Percentiles rank a stretch among this genome's conserved stretches.
These are phyloP conservation scores for Rhizomucor miehei DNA, from an alignment of 371 early-diverging fungal genomes.

Conservation along the genomic window DNA sequence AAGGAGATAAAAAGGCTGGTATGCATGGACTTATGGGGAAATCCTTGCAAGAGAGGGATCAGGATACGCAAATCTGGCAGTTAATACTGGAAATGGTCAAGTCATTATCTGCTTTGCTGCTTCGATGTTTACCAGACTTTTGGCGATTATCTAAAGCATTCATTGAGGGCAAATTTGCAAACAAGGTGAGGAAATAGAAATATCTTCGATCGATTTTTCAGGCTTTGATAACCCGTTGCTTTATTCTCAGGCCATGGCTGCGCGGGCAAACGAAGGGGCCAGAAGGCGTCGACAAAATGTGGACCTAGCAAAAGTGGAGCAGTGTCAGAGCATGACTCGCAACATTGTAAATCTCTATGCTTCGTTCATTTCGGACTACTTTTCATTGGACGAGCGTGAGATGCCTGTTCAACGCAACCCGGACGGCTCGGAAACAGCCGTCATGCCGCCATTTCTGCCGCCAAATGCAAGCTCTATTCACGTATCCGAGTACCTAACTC, in stretches of 20 bases:
- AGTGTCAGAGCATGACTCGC: slow-evolving; percentile 77
- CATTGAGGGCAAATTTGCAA: slow-evolving; percentile 79
- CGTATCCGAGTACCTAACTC: slow-evolving; percentile 54
- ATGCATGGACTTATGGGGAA: not conserved
- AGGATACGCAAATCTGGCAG: slow-evolving; percentile 70
- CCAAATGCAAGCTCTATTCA: slow-evolving; percentile 53
- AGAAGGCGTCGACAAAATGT: slow-evolving; percentile 50
- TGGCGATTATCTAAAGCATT: slow-evolving; percentile 85
- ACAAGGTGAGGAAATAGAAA: slow-evolving; percentile 25
- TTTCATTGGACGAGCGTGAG: slow-evolving; percentile 38
- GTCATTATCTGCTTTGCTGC: slow-evolving; percentile 68
- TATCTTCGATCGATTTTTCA: not conserved
- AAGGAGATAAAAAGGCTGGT: not conserved
- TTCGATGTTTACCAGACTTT: slow-evolving; percentile 87
- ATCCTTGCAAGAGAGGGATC: slow-evolving; percentile 12
- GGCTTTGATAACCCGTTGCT: not conserved
- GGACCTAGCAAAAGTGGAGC: slow-evolving; percentile 69
- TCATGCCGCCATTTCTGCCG: slow-evolving; percentile 41
- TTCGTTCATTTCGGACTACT: slow-evolving; percentile 52
- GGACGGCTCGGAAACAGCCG: slow-evolving; percentile 19
- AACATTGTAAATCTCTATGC: slow-evolving; percentile 69
- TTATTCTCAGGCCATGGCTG: not conserved
- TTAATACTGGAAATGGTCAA: slow-evolving; percentile 68
- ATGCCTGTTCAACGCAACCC: slow-evolving; percentile 23
- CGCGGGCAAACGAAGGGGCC: slow-evolving; percentile 14